These are phyloP conservation scores for Protea cynaroides DNA, from an alignment of 164 flowering plant genomes.

Conservation along the genomic window DNA sequence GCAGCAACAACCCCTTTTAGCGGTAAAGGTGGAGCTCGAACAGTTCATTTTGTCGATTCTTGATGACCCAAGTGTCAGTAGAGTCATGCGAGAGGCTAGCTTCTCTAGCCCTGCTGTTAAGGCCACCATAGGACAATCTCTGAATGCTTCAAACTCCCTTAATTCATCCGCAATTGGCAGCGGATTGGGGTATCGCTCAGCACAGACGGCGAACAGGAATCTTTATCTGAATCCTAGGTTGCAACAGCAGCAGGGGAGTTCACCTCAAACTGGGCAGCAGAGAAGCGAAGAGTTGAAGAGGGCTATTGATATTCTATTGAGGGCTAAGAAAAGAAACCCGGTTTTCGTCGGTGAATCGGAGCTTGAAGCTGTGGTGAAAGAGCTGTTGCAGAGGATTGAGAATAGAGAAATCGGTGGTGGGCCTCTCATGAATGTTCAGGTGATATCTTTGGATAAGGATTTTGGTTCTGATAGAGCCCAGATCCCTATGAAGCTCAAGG, in stretches of 20 bases:
- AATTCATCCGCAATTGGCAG: constrained; percentile 26
- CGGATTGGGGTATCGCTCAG: constrained; percentile 26
- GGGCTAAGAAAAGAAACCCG: not conserved
- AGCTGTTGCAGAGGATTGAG: constrained; percentile 41
- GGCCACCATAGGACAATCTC: constrained; percentile 50
- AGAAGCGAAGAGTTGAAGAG: not conserved
- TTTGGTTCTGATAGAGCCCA: constrained; percentile 21
- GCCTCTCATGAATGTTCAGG: constrained; percentile 27
- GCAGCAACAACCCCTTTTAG: constrained; percentile 73
- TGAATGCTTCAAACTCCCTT: constrained; percentile 20
- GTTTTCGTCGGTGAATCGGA: constrained; percentile 48
- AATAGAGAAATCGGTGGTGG: constrained; percentile 36
- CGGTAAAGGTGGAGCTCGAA: constrained; percentile 75
- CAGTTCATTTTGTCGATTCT: constrained; percentile 64
- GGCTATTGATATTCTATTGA: not conserved
- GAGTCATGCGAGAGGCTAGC: constrained; percentile 79
- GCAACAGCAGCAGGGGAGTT: constrained; percentile 32
- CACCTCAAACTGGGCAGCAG: not conserved
- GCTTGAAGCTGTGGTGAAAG: constrained; percentile 44
- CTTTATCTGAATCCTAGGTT: constrained; percentile 49
- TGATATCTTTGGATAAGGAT: constrained; percentile 38
- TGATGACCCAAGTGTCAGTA: constrained; percentile 70
- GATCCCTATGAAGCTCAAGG: not conserved
- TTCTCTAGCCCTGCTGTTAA: constrained; percentile 78
- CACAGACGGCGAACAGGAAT: constrained; percentile 20